These are phyloP conservation scores for Neurospora crassa DNA, from an alignment of 2,329 filamentous ascomycete species.

Conservation along the genomic window DNA sequence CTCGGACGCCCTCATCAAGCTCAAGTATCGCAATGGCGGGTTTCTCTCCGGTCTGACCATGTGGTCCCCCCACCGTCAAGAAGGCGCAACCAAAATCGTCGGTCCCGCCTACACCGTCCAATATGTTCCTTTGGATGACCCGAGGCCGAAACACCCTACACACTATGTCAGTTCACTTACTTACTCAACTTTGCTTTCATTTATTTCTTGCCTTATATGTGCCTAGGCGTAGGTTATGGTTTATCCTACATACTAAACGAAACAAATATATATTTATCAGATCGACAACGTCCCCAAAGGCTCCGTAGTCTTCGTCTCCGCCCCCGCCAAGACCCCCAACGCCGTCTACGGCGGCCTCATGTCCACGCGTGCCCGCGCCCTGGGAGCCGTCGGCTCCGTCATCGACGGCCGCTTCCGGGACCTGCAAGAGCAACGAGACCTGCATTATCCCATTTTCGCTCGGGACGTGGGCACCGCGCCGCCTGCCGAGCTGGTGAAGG, in stretches of 20 bases:
- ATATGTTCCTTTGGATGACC: constrained; percentile 37
- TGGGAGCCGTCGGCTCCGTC: constrained; percentile 36
- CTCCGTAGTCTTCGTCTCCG: constrained; percentile 40
- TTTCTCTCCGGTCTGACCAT: constrained; percentile 45
- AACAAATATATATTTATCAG: constrained; percentile 18
- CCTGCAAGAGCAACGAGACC: constrained; percentile 41
- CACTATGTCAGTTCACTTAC: constrained; percentile 32
- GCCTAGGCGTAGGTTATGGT: no score
- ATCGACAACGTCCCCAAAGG: constrained; percentile 39
- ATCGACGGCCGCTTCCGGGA: constrained; percentile 44
- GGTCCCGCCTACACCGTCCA: constrained; percentile 46
- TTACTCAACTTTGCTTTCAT: no score
- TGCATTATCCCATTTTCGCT: constrained; percentile 36
- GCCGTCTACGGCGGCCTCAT: constrained; percentile 46
- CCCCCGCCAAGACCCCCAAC: constrained; percentile 34
- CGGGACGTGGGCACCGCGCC: constrained; percentile 35
- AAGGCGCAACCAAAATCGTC: constrained; percentile 40
- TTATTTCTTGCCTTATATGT: no score
- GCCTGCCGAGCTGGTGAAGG: constrained; percentile 32
- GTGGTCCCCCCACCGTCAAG: constrained; percentile 43
- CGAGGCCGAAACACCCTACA: constrained; percentile 31
- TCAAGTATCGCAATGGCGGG: constrained; percentile 38
- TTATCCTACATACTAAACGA: neutral
- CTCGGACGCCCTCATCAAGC: constrained; percentile 41
- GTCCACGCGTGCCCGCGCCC: constrained; percentile 35